phyloP scores from a whole-genome alignment of 2,329 filamentous ascomycete species.

The Dendryphion nanum region DNA sequence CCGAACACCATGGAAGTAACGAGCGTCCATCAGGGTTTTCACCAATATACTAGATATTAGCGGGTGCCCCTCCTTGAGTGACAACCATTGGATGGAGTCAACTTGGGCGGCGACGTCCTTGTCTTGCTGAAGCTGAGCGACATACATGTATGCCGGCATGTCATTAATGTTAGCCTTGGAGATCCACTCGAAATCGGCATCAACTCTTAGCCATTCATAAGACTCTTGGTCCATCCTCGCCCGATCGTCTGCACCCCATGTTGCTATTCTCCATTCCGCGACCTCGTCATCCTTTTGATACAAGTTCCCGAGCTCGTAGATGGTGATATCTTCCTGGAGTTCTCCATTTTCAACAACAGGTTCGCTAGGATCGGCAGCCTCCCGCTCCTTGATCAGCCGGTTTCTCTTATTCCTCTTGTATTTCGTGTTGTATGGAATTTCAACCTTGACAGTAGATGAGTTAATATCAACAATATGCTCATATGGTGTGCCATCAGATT shows the following conservation, averaged over 20 bases:
- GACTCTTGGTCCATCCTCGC: constrained; percentile 91
- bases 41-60: constrained; percentile 87
- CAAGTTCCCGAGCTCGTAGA: constrained; percentile 91
- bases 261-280: constrained; percentile 76
- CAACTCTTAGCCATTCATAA: constrained; percentile 97
- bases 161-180: constrained; percentile 72
- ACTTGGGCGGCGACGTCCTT: constrained; percentile 88
- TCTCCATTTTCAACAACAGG: constrained; percentile 61
- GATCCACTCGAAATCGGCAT: constrained; percentile 98
- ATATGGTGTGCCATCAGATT: constrained; percentile 96
- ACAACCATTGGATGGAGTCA: constrained; percentile 73
- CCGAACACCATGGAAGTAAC: constrained; percentile 93
- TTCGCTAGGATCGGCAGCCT: constrained; percentile 60
- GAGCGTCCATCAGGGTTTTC: constrained; percentile 82
- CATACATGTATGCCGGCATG: constrained; percentile 95
- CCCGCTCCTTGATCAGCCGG: constrained; percentile 75
- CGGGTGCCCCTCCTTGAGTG: constrained; percentile 65
- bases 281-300: constrained; percentile 80
- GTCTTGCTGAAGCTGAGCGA: constrained; percentile 95
- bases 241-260: constrained; percentile 89
- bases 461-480: constrained; percentile 97
- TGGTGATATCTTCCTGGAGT: constrained; percentile 71
- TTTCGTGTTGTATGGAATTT: constrained; percentile 98
- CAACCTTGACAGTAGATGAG: constrained; percentile 78
- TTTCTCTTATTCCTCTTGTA: constrained; percentile 96